A percentile compares a stretch with the other conserved stretches of the same genome.
Conservation (phyloP, 1,284 basidiomycete genomes). For the Ceratobasidium sp. region DNA sequence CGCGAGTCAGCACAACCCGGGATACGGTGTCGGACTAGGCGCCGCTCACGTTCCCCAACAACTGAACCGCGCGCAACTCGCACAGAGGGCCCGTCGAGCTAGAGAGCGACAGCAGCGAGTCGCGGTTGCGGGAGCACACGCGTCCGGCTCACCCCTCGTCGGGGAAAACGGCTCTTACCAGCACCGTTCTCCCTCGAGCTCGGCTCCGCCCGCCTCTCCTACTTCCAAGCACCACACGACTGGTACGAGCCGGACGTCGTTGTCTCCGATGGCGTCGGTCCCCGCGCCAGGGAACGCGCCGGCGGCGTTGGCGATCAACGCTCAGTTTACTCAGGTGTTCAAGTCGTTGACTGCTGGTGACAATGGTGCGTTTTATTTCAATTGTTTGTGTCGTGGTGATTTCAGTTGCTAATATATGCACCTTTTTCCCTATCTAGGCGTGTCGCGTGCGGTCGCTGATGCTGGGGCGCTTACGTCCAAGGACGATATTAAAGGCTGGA, state of each 20-base stretch:
- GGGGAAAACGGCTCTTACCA: neutral
- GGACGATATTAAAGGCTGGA: constrained; percentile 8
- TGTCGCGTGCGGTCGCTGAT: constrained; percentile 29
- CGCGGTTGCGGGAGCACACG: constrained; percentile 17
- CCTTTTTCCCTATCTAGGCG: constrained; percentile 21
- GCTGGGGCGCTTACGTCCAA: constrained; percentile 29
- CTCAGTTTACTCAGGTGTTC: constrained; percentile 32
- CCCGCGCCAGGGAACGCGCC: neutral
- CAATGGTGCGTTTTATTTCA: constrained; percentile 27
- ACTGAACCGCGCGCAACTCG: constrained; percentile 31
- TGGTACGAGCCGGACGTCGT: constrained; percentile 9
- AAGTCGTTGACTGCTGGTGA: constrained; percentile 33
- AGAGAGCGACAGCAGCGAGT: constrained; percentile 32
- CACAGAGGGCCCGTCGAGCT: constrained; percentile 15
- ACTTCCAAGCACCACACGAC: constrained; percentile 1
- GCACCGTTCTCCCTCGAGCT: constrained; percentile 7
- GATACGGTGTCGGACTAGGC: constrained; percentile 29
- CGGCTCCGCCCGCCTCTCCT: constrained; percentile 21
- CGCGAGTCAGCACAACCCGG: constrained; percentile 9
- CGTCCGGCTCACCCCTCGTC: neutral
- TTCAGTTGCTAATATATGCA: constrained; percentile 35
- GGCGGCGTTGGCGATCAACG: constrained; percentile 5
- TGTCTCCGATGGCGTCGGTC: constrained; percentile 19
- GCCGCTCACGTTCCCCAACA: constrained; percentile 29
- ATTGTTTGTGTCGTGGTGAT: neutral